Conservation (phyloP, 2,329 filamentous ascomycete genomes). For the Penicillium sp. region DNA sequence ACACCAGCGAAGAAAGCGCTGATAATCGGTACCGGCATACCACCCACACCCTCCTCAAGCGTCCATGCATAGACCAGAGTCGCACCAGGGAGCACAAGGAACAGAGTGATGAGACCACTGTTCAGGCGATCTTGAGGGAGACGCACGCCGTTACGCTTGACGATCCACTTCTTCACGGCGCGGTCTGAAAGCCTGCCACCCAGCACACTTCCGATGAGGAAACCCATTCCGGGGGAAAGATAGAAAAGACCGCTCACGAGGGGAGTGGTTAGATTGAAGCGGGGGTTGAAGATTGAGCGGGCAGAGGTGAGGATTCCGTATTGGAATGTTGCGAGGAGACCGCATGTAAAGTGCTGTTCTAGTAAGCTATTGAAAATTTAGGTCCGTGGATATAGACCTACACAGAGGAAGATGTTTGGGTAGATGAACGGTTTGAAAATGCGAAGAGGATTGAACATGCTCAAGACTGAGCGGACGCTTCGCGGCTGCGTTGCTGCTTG, state of each 20-base stretch:
- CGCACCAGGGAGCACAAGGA: constrained; percentile 55
- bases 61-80: constrained; percentile 67
- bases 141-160: constrained; percentile 53
- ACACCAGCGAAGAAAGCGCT: constrained; percentile 69
- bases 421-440: constrained; percentile 60
- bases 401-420: constrained; percentile 62
- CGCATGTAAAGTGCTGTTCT: constrained; percentile 32
- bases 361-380: constrained; percentile 1
- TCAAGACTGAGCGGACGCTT: constrained; percentile 38
- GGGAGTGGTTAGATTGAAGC: constrained; percentile 63
- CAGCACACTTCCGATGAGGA: constrained; percentile 63
- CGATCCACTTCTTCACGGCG: constrained; percentile 61
- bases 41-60: constrained; percentile 52
- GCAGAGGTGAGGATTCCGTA: constrained; percentile 65
- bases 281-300: constrained; percentile 68
- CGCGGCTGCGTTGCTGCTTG: constrained; percentile 42
- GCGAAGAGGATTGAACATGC: constrained; percentile 59
- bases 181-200: constrained; percentile 66
- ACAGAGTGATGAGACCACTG: constrained; percentile 54
- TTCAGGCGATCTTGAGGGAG: constrained; percentile 65
- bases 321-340: constrained; percentile 65
- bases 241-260: constrained; percentile 69
- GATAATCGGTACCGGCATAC: constrained; percentile 59
- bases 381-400: constrained; percentile 45
- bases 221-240: constrained; percentile 66